Conservation (phyloP, 257 asterid species). For the Capsicum chinense region DNA sequence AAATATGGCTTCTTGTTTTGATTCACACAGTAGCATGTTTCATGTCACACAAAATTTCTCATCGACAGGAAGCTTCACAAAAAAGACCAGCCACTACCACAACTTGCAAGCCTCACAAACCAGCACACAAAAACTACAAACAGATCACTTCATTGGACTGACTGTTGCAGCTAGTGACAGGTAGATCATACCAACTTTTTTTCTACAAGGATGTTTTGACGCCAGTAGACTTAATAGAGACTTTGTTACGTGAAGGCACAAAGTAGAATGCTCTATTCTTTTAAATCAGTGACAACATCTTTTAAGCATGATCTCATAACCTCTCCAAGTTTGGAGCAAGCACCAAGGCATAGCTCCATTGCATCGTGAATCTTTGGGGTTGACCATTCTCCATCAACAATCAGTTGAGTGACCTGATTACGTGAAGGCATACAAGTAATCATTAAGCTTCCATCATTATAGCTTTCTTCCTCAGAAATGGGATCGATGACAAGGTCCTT, state of each 20-base stretch:
- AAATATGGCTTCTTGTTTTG: not conserved
- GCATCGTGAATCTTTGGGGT: conserved; percentile 84
- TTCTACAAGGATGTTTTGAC: conserved; percentile 1
- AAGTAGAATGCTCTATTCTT: conserved; percentile 39
- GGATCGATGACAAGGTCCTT: conserved; percentile 87
- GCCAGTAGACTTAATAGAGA: conserved; percentile 9
- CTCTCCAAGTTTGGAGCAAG: conserved; percentile 80
- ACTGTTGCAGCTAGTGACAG: not conserved
- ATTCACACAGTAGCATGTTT: not conserved
- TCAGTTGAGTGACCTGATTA: conserved; percentile 85
- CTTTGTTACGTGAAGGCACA: not conserved
- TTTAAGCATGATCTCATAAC: conserved; percentile 81
- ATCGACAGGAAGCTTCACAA: not conserved
- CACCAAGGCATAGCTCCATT: conserved; percentile 87
- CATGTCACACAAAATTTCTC: not conserved
- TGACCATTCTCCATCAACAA: conserved; percentile 91
- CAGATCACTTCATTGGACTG: conserved; percentile 15
- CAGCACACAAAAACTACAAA: not conserved
- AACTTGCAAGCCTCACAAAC: conserved; percentile 21
- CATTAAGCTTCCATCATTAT: conserved; percentile 75
- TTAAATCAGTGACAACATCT: conserved; percentile 56
- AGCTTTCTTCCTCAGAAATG: conserved; percentile 77
- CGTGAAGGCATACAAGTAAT: conserved; percentile 92
- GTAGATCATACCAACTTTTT: conserved; percentile 14
- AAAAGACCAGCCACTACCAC: not conserved